A percentile compares a stretch with the other conserved stretches of the same genome.
These are phyloP conservation scores for Licmophora abbreviata DNA, from an alignment of 108 stramenopile species.

Conservation along the genomic window DNA sequence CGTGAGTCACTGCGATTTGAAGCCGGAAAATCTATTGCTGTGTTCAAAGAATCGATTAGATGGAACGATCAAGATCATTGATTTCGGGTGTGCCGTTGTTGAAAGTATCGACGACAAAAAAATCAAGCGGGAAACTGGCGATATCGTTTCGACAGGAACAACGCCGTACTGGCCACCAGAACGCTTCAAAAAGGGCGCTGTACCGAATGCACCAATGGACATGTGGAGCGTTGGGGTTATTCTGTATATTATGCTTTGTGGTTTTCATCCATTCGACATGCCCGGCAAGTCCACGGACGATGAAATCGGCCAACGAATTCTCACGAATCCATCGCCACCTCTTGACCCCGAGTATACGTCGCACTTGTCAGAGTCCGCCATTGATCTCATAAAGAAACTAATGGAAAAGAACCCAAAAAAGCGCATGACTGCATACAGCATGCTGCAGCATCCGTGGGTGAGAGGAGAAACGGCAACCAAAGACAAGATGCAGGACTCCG, in stretches of 20 bases:
- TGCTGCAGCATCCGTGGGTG: conserved; percentile 64
- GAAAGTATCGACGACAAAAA: conserved; percentile 26
- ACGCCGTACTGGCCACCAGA: conserved; percentile 95
- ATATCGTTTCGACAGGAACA: conserved; percentile 86
- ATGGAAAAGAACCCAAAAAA: conserved; percentile 43
- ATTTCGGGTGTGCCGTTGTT: conserved; percentile 66
- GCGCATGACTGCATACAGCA: conserved; percentile 48
- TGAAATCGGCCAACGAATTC: conserved; percentile 47
- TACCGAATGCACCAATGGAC: conserved; percentile 79
- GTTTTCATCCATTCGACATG: conserved; percentile 83
- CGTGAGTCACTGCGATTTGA: conserved; percentile 67
- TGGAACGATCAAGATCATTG: conserved; percentile 64
- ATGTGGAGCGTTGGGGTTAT: conserved; percentile 93
- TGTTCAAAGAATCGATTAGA: conserved; percentile 39
- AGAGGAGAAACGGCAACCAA: conserved; percentile 63
- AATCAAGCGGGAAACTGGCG: conserved; percentile 4
- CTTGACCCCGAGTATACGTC: conserved; percentile 11
- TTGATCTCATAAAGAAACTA: conserved; percentile 37
- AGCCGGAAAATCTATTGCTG: conserved; percentile 76
- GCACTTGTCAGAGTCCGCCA: conserved; percentile 49
- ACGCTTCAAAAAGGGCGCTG: conserved; percentile 49
- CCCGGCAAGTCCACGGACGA: conserved; percentile 57
- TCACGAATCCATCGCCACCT: conserved; percentile 23
- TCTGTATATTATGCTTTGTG: conserved; percentile 88
- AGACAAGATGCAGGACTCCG: conserved; percentile 68